phyloP scores from a whole-genome alignment of 805 yeast genomes.

The Schwanniomyces polymorphus region DNA sequence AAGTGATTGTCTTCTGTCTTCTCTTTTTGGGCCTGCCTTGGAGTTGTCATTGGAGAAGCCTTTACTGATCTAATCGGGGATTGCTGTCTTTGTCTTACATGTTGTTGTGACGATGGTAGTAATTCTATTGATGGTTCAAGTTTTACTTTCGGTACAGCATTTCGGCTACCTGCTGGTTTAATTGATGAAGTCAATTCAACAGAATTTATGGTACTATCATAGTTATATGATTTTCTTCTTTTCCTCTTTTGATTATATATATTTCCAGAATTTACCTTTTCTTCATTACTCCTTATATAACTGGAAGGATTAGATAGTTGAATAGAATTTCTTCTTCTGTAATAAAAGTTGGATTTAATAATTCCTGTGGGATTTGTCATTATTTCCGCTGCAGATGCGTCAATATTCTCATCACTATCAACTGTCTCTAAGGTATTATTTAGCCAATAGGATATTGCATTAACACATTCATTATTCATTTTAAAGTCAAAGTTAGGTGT shows the following conservation, averaged over 20 bases:
- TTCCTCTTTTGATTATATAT: constrained; percentile 12
- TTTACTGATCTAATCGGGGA: constrained; percentile 4
- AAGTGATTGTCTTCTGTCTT: constrained; percentile 2
- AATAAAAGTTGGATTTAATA: constrained; percentile 16
- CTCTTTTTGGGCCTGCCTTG: constrained; percentile 5
- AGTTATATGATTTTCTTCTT: constrained; percentile 18
- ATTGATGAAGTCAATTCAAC: constrained; percentile 2
- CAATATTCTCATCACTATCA: constrained; percentile 7
- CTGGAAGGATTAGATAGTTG: constrained; percentile 9
- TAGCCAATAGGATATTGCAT: constrained; percentile 38
- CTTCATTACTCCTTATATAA: constrained; percentile 1
- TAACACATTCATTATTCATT: constrained; percentile 41
- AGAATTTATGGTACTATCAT: not conserved
- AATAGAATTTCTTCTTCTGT: constrained; percentile 22
- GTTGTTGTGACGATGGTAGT: not conserved
- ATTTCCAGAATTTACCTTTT: constrained; percentile 1
- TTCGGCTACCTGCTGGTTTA: constrained; percentile 3
- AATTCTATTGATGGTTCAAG: not conserved
- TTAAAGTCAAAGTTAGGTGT: constrained; percentile 19
- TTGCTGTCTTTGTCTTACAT: not conserved
- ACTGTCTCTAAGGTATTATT: constrained; percentile 20
- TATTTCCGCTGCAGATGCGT: constrained; percentile 15
- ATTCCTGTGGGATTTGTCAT: constrained; percentile 31
- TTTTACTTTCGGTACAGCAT: constrained; percentile 4
- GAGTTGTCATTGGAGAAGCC: constrained; percentile 4